Percentiles rank a stretch among this genome's conserved stretches.
These are phyloP conservation scores for Solanum tacnaense DNA, from an alignment of 257 asterid species.

Conservation along the genomic window DNA sequence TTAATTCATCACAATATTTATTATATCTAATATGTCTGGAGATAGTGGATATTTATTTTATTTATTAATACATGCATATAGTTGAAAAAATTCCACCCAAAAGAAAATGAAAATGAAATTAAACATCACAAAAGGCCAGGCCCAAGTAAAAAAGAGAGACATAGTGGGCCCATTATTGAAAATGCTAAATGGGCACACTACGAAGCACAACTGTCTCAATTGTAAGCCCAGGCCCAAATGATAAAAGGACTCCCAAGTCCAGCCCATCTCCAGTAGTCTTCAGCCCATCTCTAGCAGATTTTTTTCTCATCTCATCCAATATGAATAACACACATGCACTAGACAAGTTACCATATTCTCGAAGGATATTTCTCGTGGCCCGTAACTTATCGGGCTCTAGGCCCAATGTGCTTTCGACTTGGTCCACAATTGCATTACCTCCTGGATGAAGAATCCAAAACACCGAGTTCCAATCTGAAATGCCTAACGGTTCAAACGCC, in stretches of 20 bases:
- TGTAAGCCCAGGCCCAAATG: constrained; percentile 6
- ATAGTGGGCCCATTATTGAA: not conserved
- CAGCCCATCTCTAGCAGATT: not conserved
- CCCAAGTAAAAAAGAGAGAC: not conserved
- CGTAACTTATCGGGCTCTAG: constrained; percentile 2
- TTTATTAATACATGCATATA: not conserved
- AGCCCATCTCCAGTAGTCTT: constrained; percentile 2
- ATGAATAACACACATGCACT: not conserved
- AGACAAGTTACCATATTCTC: not conserved
- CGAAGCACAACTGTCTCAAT: constrained; percentile 6
- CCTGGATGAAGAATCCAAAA: constrained; percentile 1
- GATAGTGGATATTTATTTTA: not conserved
- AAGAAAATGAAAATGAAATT: not conserved
- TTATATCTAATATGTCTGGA: not conserved
- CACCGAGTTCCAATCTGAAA: not conserved
- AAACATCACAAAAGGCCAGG: not conserved
- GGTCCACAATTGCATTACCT: not conserved
- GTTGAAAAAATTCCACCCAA: not conserved
- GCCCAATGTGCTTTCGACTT: constrained; percentile 2
- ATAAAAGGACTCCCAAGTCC: not conserved
- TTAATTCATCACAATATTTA: not conserved
- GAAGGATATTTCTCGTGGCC: not conserved
- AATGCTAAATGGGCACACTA: not conserved
- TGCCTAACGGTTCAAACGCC: not conserved
- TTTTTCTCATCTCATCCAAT: constrained; percentile 1